phyloP scores from a whole-genome alignment of 208 protist genomes.

The Strigomonas galati region DNA sequence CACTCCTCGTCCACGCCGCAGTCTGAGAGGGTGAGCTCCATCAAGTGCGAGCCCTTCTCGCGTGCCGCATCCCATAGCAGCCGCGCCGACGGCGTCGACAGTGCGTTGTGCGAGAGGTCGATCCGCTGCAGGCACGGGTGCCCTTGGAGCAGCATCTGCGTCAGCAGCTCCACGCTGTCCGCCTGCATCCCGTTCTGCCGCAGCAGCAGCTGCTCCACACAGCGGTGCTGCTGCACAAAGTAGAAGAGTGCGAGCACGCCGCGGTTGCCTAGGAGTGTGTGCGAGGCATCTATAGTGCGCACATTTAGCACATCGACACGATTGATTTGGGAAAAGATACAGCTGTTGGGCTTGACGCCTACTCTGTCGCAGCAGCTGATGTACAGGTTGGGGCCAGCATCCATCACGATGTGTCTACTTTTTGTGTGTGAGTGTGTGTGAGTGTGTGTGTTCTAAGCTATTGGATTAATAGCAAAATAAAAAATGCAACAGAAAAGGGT shows the following conservation, averaged over 20 bases:
- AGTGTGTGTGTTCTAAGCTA: not conserved
- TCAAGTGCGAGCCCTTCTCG: constrained; percentile 27
- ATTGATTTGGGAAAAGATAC: constrained; percentile 54
- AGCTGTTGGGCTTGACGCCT: constrained; percentile 60
- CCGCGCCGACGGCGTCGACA: constrained; percentile 64
- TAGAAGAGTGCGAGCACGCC: constrained; percentile 71
- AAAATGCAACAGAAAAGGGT: not conserved
- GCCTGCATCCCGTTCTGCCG: constrained; percentile 62
- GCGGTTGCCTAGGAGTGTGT: constrained; percentile 70
- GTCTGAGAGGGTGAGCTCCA: constrained; percentile 34
- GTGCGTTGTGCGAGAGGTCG: constrained; percentile 59
- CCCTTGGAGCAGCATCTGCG: constrained; percentile 36
- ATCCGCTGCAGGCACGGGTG: constrained; percentile 49
- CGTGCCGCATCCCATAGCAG: constrained; percentile 64
- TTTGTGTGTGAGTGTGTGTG: too few relatives aligned
- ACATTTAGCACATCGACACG: constrained; percentile 50
- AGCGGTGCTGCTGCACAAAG: constrained; percentile 55
- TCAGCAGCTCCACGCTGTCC: constrained; percentile 59
- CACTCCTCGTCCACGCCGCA: constrained; percentile 68
- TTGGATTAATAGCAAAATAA: not conserved
- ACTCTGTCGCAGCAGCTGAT: constrained; percentile 59
- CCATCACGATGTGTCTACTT: constrained; percentile 7
- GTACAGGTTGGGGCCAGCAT: constrained; percentile 44
- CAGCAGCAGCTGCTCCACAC: constrained; percentile 52
- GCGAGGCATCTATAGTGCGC: constrained; percentile 53